A percentile compares a stretch with the other conserved stretches of the same genome.
Evolutionary conservation across 805 yeast genomes (phyloP).

Genomic region (Kodamaea fukazawae): DNA sequence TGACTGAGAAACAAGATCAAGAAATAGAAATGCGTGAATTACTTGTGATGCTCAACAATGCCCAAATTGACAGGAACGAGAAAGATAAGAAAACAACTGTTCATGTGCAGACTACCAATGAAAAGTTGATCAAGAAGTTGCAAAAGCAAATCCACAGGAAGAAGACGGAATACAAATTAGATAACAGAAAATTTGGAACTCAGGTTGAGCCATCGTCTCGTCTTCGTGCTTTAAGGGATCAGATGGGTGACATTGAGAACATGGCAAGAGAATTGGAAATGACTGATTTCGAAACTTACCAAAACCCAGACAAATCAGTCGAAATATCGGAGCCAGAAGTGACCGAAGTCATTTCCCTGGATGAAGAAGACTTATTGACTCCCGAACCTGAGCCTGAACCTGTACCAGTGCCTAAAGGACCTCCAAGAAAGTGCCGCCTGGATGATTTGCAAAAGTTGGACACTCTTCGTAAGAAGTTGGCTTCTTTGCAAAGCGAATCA

Average conservation of each 20-base stretch:
- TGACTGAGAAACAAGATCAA: conserved; percentile 69
- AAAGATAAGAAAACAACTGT: conserved; percentile 33
- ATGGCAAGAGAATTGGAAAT: conserved; percentile 85
- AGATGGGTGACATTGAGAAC: conserved; percentile 80
- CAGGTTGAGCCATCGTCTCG: conserved; percentile 75
- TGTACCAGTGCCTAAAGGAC: conserved; percentile 25
- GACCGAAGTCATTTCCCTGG: conserved; percentile 3
- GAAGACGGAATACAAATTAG: conserved; percentile 46
- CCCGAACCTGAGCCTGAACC: conserved; percentile 11
- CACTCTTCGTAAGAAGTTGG: conserved; percentile 53
- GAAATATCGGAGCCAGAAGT: conserved; percentile 6
- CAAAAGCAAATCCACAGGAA: conserved; percentile 46
- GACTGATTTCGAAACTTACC: conserved; percentile 64
- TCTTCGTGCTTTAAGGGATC: conserved; percentile 68
- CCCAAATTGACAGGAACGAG: conserved; percentile 33
- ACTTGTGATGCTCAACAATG: conserved; percentile 53
- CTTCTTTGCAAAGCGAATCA: conserved; percentile 66
- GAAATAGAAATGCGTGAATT: conserved; percentile 76
- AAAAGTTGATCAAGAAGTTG: conserved; percentile 38
- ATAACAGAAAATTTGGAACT: conserved; percentile 46
- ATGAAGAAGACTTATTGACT: conserved; percentile 4
- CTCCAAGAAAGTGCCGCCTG: conserved; percentile 40
- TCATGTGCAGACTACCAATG: conserved; percentile 32
- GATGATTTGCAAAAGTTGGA: conserved; percentile 58
- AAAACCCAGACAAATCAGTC: conserved; percentile 10